Percentiles rank a stretch among this genome's conserved stretches.
phyloP scores from a whole-genome alignment of 257 asterid genomes.

The Voacanga thouarsii region DNA sequence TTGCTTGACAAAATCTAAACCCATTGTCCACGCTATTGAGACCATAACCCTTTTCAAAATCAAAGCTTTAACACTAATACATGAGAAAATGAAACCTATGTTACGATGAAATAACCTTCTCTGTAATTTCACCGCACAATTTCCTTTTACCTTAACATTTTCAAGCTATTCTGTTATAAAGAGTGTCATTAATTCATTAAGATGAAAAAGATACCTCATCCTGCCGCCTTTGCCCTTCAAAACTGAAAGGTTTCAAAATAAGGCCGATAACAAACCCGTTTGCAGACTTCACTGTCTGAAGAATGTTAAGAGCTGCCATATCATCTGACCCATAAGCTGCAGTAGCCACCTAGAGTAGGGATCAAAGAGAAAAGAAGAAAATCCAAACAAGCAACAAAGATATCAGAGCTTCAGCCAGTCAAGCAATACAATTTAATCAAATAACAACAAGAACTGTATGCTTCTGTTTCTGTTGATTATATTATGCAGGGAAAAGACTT shows the following conservation, averaged over 20 bases:
- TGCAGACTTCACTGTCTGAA: slow-evolving; percentile 52
- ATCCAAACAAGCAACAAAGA: not conserved
- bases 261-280: slow-evolving; percentile 69
- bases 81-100: slow-evolving; percentile 1
- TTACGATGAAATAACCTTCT: not conserved
- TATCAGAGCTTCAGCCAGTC: not conserved
- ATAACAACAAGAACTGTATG: slow-evolving; percentile 6
- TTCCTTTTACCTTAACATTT: not conserved
- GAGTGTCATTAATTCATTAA: not conserved
- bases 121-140: not conserved
- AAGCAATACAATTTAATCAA: slow-evolving; percentile 7
- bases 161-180: not conserved
- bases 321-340: slow-evolving; percentile 84
- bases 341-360: slow-evolving; percentile 70
- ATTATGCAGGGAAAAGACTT: not conserved
- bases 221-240: slow-evolving; percentile 92
- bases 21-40: not conserved
- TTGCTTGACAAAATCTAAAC: not conserved
- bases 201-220: slow-evolving; percentile 52
- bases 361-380: slow-evolving; percentile 10
- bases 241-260: slow-evolving; percentile 85
- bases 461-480: not conserved
- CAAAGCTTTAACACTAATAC: not conserved
- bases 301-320: slow-evolving; percentile 63
- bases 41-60: not conserved